Evolutionary conservation across 306 rosid species (phyloP), one percentile per base, ranked within the genome.

Genomic region (Hippophae rhamnoides): DNA sequence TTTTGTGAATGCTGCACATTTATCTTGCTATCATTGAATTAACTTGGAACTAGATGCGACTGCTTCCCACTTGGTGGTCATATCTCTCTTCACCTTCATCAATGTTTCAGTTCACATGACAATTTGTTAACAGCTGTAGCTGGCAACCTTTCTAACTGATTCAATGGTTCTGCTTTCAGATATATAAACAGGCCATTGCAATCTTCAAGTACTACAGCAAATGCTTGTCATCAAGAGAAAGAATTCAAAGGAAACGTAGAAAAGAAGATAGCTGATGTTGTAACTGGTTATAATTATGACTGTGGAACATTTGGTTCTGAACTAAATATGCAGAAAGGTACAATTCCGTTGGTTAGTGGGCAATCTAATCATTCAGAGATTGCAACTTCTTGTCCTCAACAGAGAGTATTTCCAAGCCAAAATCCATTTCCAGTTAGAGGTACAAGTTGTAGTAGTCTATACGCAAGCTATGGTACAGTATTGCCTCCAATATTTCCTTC

Each of bases 321-420:
- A 65, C 76, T 69, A 65, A 79, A 82, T 61, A 48, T 71, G 64
- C 90, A 76, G 61, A 72, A 72, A 64, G 63, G 79, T 71, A 54
- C 43, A 9, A 31, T 75, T 42, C 64, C 93, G 57, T 73, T 74
- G 59, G 68, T 82, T 49, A 68, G 83, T 1, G 76, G 77, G 52
- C 88, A 83, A 54, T 82, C 92, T 62, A 78, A 84, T 70, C 87
- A 81, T 52, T 79, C 88, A 25, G 89, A 88, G 62, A 69, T 66
- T 18, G 80, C 79, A 60, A 69, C 69, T 25, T 68, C 86, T 53
- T 74, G 68, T 59, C 67, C 82, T 53, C 85, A 66, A 61, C 81
- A 66, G 65, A 63, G 76, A 50, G 63, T 50, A 27, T 71, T 69
- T 74, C 84, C 93, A 61, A 65, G 58, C 57, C 93, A 31, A 31